Percentiles rank a stretch among this genome's conserved stretches.
phyloP scores from a whole-genome alignment of 352 stramenopile genomes.

The Pythium utonaiense region DNA sequence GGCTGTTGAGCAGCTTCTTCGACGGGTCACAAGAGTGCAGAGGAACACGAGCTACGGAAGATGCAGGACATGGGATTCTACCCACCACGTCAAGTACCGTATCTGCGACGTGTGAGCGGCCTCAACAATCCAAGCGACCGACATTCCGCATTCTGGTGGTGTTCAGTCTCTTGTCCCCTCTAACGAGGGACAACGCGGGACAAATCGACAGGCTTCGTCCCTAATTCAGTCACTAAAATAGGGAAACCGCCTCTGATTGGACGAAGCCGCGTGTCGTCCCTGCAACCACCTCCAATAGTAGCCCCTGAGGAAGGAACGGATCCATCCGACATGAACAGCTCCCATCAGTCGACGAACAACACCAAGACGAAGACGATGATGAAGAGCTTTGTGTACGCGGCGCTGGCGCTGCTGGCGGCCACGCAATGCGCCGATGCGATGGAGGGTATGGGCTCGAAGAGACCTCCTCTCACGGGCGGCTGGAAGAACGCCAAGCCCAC shows the following conservation, averaged over 20 bases:
- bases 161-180: background rate
- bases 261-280: constrained; percentile 1
- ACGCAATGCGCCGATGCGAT: constrained; percentile 9
- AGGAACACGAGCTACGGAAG: too few species aligned
- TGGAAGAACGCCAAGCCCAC: constrained; percentile 20
- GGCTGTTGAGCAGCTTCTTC: too few species aligned
- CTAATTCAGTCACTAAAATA: background rate
- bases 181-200: background rate
- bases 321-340: constrained; percentile 1
- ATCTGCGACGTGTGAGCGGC: background rate
- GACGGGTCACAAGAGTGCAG: too few species aligned
- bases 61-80: too few species aligned
- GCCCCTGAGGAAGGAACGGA: background rate
- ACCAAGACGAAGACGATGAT: background rate
- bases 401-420: constrained; percentile 1
- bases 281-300: background rate
- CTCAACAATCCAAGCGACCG: constrained; percentile 1
- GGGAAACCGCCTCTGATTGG: constrained; percentile 1
- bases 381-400: background rate
- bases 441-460: constrained; percentile 12
- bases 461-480: constrained; percentile 6
- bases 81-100: too few species aligned
- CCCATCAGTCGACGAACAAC: background rate
- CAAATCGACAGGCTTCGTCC: background rate
- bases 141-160: constrained; percentile 1